Conservation (phyloP, 2,329 filamentous ascomycete species). For the Sclerotinia minor region DNA sequence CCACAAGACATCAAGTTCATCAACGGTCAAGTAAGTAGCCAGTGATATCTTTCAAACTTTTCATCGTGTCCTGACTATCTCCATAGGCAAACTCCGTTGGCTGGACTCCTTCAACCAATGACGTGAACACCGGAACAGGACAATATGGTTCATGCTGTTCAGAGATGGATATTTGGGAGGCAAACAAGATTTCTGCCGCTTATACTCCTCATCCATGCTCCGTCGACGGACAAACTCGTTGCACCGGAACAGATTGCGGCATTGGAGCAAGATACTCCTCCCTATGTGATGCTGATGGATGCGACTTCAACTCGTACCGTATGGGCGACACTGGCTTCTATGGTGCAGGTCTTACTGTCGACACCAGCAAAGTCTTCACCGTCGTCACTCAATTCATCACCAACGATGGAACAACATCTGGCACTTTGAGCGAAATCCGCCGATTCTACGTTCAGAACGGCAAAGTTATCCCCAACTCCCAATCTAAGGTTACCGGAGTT, state of each 20-base stretch:
- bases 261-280: conserved; percentile 52
- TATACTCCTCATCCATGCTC: conserved; percentile 61
- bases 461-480: conserved; percentile 53
- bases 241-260: conserved; percentile 48
- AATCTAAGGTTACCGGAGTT: conserved; percentile 49
- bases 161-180: conserved; percentile 70
- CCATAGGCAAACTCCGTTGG: conserved; percentile 55
- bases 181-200: conserved; percentile 58
- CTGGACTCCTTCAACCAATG: conserved; percentile 51
- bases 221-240: conserved; percentile 47
- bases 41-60: conserved; percentile 1
- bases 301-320: conserved; percentile 62
- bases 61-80: conserved; percentile 21
- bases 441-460: conserved; percentile 60
- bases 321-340: conserved; percentile 58
- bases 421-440: conserved; percentile 54
- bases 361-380: conserved; percentile 54
- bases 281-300: conserved; percentile 61
- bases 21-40: conserved; percentile 49
- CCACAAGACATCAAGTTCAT: conserved; percentile 49
- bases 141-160: conserved; percentile 62
- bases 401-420: conserved; percentile 49
- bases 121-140: conserved; percentile 54
- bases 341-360: conserved; percentile 53
- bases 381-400: conserved; percentile 63